Evolutionary conservation across 495 filamentous ascomycete species (phyloP), one percentile per base, ranked within the genome.

Genomic region (Daldinia grandis): DNA sequence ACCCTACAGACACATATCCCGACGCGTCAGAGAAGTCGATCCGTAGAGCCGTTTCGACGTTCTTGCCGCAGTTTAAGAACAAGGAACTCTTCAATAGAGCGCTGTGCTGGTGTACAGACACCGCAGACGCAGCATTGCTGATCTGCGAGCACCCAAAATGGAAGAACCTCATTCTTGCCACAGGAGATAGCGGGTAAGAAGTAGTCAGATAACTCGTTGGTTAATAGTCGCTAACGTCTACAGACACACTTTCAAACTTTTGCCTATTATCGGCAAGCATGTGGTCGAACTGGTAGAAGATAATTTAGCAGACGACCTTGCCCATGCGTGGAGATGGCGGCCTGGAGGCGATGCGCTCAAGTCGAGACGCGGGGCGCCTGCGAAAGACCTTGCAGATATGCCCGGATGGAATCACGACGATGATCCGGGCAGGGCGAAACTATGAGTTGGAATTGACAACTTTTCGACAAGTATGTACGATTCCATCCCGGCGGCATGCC

Each of bases 61-160:
- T 83, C 33, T 72, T 88, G 1, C 86, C 85, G 2, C 71, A 69
- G 12, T 76, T 88, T 33, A 78, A 78, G 25, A 73, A 84, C 30
- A 75, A 84, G 17, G 80, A 81, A 10, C 75, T 87, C 21, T 83
- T 86, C 30, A 72, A 79, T 58, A 81, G 79, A 57, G 79, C 74
- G n/a, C 66, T 89, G 47, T 89, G 86, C 63, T 89, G 86, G 85
- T 87, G 85, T 76, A 81, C 83, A 10, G 85, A 87, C 69, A 86
- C 81, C 19, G 80, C 79, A 30, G 85, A 87, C 66, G 83, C 83
- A 31, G 79, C 73, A 4, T 62, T 75, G 60, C 58, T 75, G 4
- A 69, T 75, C 7, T 75, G 73, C 57, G 73, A 75, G 47, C 73
- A 75, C 10, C 73, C 73, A 1, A 69, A 64, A 27, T 75, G 73